Conservation (phyloP, 257 asterid species). For the Solanum microdontum region DNA sequence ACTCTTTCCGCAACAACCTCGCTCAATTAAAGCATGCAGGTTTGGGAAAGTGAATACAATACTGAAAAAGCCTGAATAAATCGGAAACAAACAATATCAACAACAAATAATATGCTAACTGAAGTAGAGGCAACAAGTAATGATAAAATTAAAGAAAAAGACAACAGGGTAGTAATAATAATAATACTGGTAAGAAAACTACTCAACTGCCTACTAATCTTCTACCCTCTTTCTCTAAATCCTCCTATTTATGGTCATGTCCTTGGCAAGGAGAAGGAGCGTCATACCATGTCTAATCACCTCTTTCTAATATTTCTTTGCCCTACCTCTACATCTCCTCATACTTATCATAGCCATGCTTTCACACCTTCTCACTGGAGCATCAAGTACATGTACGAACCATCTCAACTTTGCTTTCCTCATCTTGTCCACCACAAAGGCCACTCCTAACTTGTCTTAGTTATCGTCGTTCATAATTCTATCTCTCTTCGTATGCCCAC, state of each 20-base stretch:
- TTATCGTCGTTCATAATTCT: neutral
- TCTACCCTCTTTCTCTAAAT: neutral
- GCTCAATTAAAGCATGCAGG: neutral
- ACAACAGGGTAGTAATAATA: neutral
- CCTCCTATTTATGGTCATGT: neutral
- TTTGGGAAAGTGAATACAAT: neutral
- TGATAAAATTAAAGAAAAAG: neutral
- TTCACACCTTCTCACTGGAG: neutral
- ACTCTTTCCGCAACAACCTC: neutral
- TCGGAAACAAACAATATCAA: neutral
- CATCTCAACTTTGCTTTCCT: neutral
- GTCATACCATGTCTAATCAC: neutral
- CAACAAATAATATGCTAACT: neutral
- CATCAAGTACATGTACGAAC: neutral
- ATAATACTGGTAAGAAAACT: neutral
- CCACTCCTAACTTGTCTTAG: neutral
- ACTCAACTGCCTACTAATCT: neutral
- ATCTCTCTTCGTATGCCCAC: neutral
- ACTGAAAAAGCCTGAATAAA: neutral
- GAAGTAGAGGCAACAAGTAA: neutral
- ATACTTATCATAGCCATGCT: neutral
- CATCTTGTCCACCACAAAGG: neutral
- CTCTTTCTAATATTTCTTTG: neutral
- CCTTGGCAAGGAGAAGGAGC: neutral
- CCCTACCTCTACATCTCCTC: neutral